Percentiles rank a stretch among this genome's conserved stretches.
phyloP scores from a whole-genome alignment of 768 basidiomycete species.

The Rhizopogon vinicolor region DNA sequence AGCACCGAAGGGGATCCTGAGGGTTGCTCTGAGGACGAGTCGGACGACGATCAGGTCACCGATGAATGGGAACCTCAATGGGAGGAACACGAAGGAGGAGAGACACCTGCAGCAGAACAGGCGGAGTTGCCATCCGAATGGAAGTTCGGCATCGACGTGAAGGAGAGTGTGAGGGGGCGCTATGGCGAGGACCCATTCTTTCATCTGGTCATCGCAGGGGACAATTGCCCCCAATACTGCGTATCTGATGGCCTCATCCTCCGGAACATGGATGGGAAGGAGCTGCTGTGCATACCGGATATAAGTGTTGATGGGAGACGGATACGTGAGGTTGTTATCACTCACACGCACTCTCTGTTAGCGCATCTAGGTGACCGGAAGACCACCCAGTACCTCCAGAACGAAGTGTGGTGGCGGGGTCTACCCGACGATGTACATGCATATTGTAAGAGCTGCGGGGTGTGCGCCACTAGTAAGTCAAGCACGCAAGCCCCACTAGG shows the following conservation, averaged over 20 bases:
- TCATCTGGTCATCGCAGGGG: background rate
- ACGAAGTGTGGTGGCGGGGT: conserved; percentile 33
- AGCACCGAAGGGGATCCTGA: too few relatives aligned
- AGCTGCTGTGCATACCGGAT: conserved; percentile 20
- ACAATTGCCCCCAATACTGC: conserved; percentile 18
- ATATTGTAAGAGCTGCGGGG: conserved; percentile 20
- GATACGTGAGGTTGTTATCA: conserved; percentile 17
- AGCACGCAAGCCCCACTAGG: conserved; percentile 9
- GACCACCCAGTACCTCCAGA: too few relatives aligned
- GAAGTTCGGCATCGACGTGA: conserved; percentile 8
- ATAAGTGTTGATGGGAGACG: background rate
- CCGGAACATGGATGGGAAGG: conserved; percentile 9
- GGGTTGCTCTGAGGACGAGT: too few relatives aligned
- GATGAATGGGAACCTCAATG: too few relatives aligned
- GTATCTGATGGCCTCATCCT: conserved; percentile 7
- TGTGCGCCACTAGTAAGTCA: conserved; percentile 7
- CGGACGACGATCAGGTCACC: too few relatives aligned
- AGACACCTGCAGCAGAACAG: background rate
- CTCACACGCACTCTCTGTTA: conserved; percentile 6
- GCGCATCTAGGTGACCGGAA: too few relatives aligned
- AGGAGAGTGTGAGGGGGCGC: conserved; percentile 4
- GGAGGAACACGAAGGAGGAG: too few relatives aligned
- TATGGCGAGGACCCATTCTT: conserved; percentile 23
- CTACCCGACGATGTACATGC: conserved; percentile 23
- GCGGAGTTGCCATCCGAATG: conserved; percentile 5